Base-by-base conservation (phyloP, 768 basidiomycete genomes). In the Boletus insuetus region DNA sequence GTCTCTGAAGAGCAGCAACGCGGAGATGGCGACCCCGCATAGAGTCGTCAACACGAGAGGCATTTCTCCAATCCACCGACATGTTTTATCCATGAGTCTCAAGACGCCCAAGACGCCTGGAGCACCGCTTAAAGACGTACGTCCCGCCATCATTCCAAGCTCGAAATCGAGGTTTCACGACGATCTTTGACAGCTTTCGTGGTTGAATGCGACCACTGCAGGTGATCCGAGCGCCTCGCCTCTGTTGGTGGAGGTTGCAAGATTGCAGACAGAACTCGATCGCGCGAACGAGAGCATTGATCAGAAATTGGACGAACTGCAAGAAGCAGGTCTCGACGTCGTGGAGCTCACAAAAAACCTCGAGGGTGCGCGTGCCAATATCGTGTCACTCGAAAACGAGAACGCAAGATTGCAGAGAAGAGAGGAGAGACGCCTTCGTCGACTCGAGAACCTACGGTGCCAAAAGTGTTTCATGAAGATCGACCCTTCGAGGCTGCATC, bases 231-330 rank as follows among this genome's bases (percentile, higher is more conserved):
- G 81, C 13, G 70, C 81, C 3, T 75, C 85, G 4, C 87, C 88
- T 32, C 70, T 91, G 17, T 67, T 91, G n/a, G 73, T 77, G 2
- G 88, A 94, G 68, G 89, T 94, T 47, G 77, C 76, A 48, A 81
- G 86, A 22, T 74, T 94, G 37, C 87, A 93, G 62, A 75, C 75
- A 17, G 86, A 94, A 60, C 84, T 94, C 26, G 86, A 88, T 58
- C 77, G 67, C 3, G 92, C 91, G 11, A 93, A 95, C 65, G 85
- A 87, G 35, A 87, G 82, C 61, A 89, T 95, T 51, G 94, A 95
- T 61, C 86, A 92, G 64, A 94, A 94, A 68, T 77, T 95, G 16
- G 91, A 92, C 66, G 84, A 86, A 49, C 83, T 95, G 3, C 89
- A 91, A 64, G 86, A 92, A 53, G 85, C 87, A 0, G 91, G 91